Evolutionary conservation across 345 rosid species (phyloP).

Genomic region (Durio zibethinus): DNA sequence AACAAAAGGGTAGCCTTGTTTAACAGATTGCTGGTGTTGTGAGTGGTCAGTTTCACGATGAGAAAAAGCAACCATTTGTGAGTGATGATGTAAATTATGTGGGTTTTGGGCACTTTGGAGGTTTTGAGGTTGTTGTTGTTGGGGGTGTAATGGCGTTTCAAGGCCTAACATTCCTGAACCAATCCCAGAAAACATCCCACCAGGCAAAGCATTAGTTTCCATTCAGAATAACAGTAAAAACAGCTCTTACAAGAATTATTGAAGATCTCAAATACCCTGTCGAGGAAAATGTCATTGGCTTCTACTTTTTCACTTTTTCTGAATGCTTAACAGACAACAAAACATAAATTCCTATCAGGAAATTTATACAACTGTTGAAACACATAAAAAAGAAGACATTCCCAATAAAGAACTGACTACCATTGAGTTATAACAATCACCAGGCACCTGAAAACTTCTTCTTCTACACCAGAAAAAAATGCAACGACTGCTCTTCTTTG

Average conservation of each 20-base stretch:
- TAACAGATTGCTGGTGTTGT: slow-evolving; percentile 43
- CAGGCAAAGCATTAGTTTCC: slow-evolving; percentile 60
- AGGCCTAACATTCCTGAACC: slow-evolving; percentile 72
- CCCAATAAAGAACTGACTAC: slow-evolving; percentile 9
- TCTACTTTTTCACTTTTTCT: background rate
- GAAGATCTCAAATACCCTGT: slow-evolving; percentile 15
- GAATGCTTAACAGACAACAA: background rate
- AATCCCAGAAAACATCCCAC: slow-evolving; percentile 65
- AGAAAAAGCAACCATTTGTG: slow-evolving; percentile 47
- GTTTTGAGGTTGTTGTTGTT: slow-evolving; percentile 32
- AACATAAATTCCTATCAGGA: background rate
- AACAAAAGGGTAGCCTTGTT: slow-evolving; percentile 36
- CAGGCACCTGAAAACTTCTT: slow-evolving; percentile 7
- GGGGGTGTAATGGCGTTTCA: slow-evolving; percentile 68
- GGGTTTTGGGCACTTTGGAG: slow-evolving; percentile 39
- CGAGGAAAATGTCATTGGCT: slow-evolving; percentile 10
- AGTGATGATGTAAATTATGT: slow-evolving; percentile 49
- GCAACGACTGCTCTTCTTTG: background rate
- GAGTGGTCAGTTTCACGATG: slow-evolving; percentile 39
- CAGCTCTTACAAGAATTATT: background rate
- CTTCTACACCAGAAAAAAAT: background rate
- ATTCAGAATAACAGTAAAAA: slow-evolving; percentile 29
- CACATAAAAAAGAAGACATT: background rate
- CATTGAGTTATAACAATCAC: slow-evolving; percentile 16
- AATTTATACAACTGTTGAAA: background rate